A percentile compares a stretch with the other conserved stretches of the same genome.
phyloP scores from a whole-genome alignment of 2,329 filamentous ascomycete species.

The Sclerotinia nivalis region DNA sequence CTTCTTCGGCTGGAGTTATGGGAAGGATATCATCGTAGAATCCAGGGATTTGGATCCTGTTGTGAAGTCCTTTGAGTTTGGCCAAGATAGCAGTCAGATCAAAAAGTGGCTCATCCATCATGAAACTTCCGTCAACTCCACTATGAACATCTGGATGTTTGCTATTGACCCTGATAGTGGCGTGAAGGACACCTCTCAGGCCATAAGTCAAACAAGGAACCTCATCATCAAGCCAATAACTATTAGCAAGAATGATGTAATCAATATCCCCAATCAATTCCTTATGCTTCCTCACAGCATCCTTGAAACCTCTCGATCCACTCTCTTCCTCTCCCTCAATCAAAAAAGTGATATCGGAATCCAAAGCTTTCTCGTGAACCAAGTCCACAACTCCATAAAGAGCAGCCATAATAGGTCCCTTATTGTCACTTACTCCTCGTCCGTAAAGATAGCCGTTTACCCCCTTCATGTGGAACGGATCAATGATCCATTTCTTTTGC shows the following conservation, averaged over 20 bases:
- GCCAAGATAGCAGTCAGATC: conserved; percentile 83
- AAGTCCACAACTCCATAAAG: conserved; percentile 92
- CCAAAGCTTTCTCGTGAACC: conserved; percentile 76
- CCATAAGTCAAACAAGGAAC: conserved; percentile 96
- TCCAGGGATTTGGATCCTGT: conserved; percentile 78
- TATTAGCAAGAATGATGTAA: conserved; percentile 94
- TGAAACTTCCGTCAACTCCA: conserved; percentile 90
- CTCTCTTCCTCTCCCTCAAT: conserved; percentile 98
- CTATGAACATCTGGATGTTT: conserved; percentile 87
- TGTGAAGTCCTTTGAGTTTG: conserved; percentile 77
- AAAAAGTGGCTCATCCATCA: conserved; percentile 88
- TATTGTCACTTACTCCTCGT: conserved; percentile 96
- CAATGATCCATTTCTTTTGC: conserved; percentile 77
- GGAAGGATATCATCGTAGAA: conserved; percentile 86
- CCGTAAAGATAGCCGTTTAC: conserved; percentile 93
- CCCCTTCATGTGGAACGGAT: conserved; percentile 88
- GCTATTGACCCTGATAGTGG: conserved; percentile 84
- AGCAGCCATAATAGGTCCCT: conserved; percentile 91
- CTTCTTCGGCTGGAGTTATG: conserved; percentile 72
- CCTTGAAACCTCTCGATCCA: conserved; percentile 85
- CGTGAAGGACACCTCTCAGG: conserved; percentile 88
- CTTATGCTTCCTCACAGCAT: conserved; percentile 78
- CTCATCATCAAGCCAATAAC: conserved; percentile 97
- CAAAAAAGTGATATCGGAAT: conserved; percentile 87
- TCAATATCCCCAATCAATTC: conserved; percentile 85